A percentile compares a stretch with the other conserved stretches of the same genome.
Evolutionary conservation across 176 grass and related monocot species (phyloP).

Genomic region (Echinochloa phyllopogon): DNA sequence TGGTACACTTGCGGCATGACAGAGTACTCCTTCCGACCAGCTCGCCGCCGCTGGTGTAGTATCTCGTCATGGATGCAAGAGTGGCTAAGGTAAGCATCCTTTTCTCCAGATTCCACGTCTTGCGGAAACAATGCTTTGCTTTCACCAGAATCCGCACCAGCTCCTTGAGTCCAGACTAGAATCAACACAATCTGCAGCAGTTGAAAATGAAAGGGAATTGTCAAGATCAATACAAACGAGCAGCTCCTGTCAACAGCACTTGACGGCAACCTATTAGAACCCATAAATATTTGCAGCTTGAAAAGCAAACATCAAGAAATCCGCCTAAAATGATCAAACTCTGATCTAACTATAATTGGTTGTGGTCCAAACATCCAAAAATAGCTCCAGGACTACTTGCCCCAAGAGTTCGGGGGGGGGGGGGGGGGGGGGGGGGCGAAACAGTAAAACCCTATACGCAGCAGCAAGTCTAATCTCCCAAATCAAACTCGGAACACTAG

Average conservation of each 20-base stretch:
- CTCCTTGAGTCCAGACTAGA: slow-evolving; percentile 56
- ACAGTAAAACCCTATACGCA: slow-evolving; percentile 48
- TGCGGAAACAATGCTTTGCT: slow-evolving; percentile 36
- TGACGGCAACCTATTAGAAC: not conserved
- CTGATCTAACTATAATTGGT: slow-evolving; percentile 12
- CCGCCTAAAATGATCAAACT: not conserved
- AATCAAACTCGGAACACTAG: slow-evolving; percentile 22
- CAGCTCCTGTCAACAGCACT: not conserved
- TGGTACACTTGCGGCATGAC: slow-evolving; percentile 93
- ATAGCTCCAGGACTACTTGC: not conserved
- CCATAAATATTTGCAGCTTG: not conserved
- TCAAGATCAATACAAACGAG: not conserved
- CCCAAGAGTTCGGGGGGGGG: not conserved
- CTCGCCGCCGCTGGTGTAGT: slow-evolving; percentile 77
- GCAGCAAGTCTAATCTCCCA: not conserved
- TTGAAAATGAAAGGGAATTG: not conserved
- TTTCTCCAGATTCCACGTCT: slow-evolving; percentile 60
- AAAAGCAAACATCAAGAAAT: not conserved
- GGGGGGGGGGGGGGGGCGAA: too few species aligned
- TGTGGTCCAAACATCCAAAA: slow-evolving; percentile 24
- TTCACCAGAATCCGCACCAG: slow-evolving; percentile 49
- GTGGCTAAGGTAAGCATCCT: slow-evolving; percentile 78
- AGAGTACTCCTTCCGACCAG: slow-evolving; percentile 88
- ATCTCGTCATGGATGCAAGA: slow-evolving; percentile 99
- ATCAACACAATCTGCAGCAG: slow-evolving; percentile 75